Percentiles rank a stretch among this genome's conserved stretches.
Evolutionary conservation across 75 land plant genomes (phyloP).

Genomic region (Pseudotsuga menziesii): DNA sequence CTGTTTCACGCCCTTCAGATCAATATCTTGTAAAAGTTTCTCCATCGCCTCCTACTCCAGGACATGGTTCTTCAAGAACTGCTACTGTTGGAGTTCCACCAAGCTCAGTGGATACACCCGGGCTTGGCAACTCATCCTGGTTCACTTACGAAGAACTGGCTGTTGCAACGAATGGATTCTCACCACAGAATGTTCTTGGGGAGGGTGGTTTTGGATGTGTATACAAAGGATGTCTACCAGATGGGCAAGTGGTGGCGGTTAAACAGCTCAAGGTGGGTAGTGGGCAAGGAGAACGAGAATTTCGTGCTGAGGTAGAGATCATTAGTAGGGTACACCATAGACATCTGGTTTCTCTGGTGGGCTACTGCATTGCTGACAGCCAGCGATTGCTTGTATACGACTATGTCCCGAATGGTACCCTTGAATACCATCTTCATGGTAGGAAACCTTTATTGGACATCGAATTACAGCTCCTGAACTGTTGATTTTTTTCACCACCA

Average conservation of each 20-base stretch:
- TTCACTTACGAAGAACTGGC: constrained; percentile 44
- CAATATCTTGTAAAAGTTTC: constrained; percentile 7
- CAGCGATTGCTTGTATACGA: constrained; percentile 86
- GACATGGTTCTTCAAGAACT: constrained; percentile 1
- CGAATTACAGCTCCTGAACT: constrained; percentile 16
- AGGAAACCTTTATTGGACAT: neutral
- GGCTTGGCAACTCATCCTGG: constrained; percentile 14
- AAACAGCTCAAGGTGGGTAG: constrained; percentile 81
- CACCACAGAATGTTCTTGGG: constrained; percentile 40
- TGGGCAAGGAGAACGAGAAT: constrained; percentile 87
- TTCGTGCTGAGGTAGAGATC: constrained; percentile 85
- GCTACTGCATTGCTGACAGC: constrained; percentile 68
- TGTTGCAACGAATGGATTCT: constrained; percentile 54
- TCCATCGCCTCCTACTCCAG: constrained; percentile 2
- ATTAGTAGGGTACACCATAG: constrained; percentile 87
- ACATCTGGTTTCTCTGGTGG: constrained; percentile 85
- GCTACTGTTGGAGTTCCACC: neutral
- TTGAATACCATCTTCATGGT: constrained; percentile 78
- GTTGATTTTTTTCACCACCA: neutral
- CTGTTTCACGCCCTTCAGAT: neutral
- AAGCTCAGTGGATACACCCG: neutral
- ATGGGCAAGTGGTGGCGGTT: constrained; percentile 67
- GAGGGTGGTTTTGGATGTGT: constrained; percentile 84
- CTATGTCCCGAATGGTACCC: constrained; percentile 78
- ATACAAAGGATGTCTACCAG: constrained; percentile 65